Percentiles rank a stretch among this genome's conserved stretches.
phyloP scores from a whole-genome alignment of 2,329 filamentous ascomycete genomes.

The Ophiostoma sp. region DNA sequence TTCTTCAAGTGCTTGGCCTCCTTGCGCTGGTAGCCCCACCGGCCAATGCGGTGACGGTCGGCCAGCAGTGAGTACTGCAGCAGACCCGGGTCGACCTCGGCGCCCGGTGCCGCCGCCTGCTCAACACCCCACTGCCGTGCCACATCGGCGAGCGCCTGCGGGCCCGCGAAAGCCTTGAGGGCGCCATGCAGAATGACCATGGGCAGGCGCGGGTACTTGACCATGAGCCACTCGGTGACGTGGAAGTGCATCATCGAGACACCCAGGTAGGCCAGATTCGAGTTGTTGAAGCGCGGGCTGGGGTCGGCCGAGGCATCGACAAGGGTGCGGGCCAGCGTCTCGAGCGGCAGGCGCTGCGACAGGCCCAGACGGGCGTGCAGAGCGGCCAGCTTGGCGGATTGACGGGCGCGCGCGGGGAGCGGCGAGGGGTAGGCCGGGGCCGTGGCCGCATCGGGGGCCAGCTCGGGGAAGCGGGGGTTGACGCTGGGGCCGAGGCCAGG shows the following conservation, averaged over 20 bases:
- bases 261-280: conserved; percentile 77
- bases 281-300: conserved; percentile 83
- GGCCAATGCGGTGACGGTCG: conserved; percentile 47
- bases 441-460: conserved; percentile 37
- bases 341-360: conserved; percentile 75
- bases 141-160: conserved; percentile 70
- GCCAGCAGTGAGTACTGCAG: conserved; percentile 70
- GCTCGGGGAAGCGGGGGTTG: conserved; percentile 30
- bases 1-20: conserved; percentile 49
- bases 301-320: conserved; percentile 82
- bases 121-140: conserved; percentile 91
- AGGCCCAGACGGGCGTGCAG: conserved; percentile 87
- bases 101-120: conserved; percentile 78
- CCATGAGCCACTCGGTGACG: conserved; percentile 82
- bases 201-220: conserved; percentile 86
- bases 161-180: conserved; percentile 80
- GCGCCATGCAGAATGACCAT: conserved; percentile 84
- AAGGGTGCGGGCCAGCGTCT: conserved; percentile 82
- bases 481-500: conserved; percentile 19
- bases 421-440: conserved; percentile 64
- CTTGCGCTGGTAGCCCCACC: conserved; percentile 54
- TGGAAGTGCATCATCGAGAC: conserved; percentile 84
- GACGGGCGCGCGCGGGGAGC: conserved; percentile 62
- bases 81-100: conserved; percentile 87
- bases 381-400: conserved; percentile 86